Evolutionary conservation across 805 yeast genomes (phyloP), one percentile per base, ranked within the genome.

Genomic region (Candida montana): DNA sequence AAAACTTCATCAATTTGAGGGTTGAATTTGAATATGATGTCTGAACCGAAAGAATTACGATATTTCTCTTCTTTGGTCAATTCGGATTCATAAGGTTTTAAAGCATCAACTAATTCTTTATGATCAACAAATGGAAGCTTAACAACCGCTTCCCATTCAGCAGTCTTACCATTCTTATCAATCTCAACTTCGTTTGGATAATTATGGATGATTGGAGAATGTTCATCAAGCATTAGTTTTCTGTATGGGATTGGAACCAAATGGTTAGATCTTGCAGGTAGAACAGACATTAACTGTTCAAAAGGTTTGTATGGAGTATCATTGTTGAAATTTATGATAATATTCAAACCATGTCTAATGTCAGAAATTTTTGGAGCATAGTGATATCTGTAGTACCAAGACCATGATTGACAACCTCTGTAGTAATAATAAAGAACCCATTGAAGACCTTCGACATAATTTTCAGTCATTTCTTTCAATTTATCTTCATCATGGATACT

Each of bases 141-240:
- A 7, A 93, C 96, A 42, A 93, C 96, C 10, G 97, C 97, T 66
- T 93, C 98, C 99, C 99, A 93, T 37, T 88, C 83, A 2, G 93
- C 95, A 41, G 89, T 86, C 61, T 93, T 93, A 33, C 98, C 99
- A 59, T 93, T 93, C 75, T 79, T 73, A 65, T 93, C 99, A 28
- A 86, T 72, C 39, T 81, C 86, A 42, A 91, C 95, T 45, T 86
- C 87, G 44, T 74, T 72, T 3, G 99, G 99, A 58, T 93, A 93
- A 55, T 88, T 89, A 54, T 89, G 97, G 42, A 85, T 81, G 50
- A 93, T 88, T 21, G 96, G 95, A 7, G 97, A 90, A 34, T 72
- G 71, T 34, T 79, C 80, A 44, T 90, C 95, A 12, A 81, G 79
- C 96, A 93, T 90, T 48, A 93, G 69, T 3, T 81, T 74, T 62